Evolutionary conservation across 495 filamentous ascomycete genomes (phyloP).

Genomic region (Penicillium coprophilum): DNA sequence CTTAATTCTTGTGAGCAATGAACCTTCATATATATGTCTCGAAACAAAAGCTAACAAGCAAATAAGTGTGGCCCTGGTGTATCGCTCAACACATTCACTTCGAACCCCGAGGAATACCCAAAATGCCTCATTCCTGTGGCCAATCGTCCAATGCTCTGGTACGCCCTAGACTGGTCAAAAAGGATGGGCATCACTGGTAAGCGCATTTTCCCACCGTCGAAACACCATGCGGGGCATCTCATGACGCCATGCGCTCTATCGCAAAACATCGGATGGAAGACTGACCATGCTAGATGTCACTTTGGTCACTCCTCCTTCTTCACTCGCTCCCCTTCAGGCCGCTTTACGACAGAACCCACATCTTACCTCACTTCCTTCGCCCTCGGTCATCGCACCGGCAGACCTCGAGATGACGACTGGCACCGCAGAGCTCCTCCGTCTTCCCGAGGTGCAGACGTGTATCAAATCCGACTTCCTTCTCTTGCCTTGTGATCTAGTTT

Average conservation of each 20-base stretch:
- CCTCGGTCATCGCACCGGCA: slow-evolving; percentile 71
- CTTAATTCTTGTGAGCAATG: slow-evolving; percentile 63
- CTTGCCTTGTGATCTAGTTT: slow-evolving; percentile 90
- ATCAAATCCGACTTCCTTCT: slow-evolving; percentile 87
- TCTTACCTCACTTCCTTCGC: slow-evolving; percentile 73
- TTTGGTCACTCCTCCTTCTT: slow-evolving; percentile 76
- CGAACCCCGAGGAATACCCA: slow-evolving; percentile 69
- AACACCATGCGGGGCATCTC: slow-evolving; percentile 3
- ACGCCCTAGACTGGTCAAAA: slow-evolving; percentile 88
- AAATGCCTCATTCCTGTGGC: slow-evolving; percentile 91
- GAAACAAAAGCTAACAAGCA: neutral
- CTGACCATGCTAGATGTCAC: slow-evolving; percentile 62
- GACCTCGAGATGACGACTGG: slow-evolving; percentile 74
- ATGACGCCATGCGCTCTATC: neutral
- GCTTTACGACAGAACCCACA: slow-evolving; percentile 85
- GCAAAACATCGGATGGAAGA: slow-evolving; percentile 1
- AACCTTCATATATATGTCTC: neutral
- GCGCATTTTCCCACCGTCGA: slow-evolving; percentile 12
- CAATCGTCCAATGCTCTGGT: slow-evolving; percentile 95
- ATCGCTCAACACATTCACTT: slow-evolving; percentile 88
- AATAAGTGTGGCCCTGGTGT: slow-evolving; percentile 63
- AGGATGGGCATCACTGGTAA: slow-evolving; percentile 78
- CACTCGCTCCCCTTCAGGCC: slow-evolving; percentile 65
- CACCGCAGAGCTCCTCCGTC: slow-evolving; percentile 85
- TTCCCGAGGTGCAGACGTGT: slow-evolving; percentile 65